These are phyloP conservation scores for Phylloporus sp. DNA, from an alignment of 768 basidiomycete species.

Conservation along the genomic window DNA sequence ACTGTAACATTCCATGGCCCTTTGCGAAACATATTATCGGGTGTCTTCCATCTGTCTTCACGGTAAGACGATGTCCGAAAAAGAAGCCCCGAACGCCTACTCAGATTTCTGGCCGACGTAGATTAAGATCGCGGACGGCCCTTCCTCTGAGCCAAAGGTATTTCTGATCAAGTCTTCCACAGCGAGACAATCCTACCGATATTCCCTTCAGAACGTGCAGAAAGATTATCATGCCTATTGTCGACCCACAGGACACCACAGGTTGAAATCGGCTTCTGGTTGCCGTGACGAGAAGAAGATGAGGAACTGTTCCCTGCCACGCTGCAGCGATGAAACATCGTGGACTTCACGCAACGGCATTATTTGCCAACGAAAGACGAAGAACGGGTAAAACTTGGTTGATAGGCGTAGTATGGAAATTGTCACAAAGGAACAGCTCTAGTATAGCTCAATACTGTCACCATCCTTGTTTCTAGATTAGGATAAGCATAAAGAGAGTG, in stretches of 20 bases:
- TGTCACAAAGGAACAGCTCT: not conserved
- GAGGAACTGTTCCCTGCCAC: constrained; percentile 47
- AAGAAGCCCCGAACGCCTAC: constrained; percentile 40
- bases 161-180: constrained; percentile 53
- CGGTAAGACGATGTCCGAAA: not conserved
- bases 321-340: constrained; percentile 34
- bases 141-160: constrained; percentile 42
- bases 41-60: constrained; percentile 57
- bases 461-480: constrained; percentile 12
- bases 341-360: constrained; percentile 50
- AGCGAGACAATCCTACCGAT: constrained; percentile 56
- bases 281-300: constrained; percentile 71
- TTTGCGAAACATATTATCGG: constrained; percentile 52
- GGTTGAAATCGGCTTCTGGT: constrained; percentile 38
- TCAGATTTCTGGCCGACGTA: constrained; percentile 62
- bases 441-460: constrained; percentile 5
- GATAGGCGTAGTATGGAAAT: constrained; percentile 1
- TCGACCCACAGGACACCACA: constrained; percentile 67
- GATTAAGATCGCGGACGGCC: constrained; percentile 53
- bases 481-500: constrained; percentile 10
- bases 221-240: not conserved
- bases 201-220: constrained; percentile 7
- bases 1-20: constrained; percentile 55
- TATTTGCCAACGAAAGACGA: not conserved
- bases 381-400: not conserved